Conservation (phyloP, 495 filamentous ascomycete genomes). For the Tuber melanosporum region DNA sequence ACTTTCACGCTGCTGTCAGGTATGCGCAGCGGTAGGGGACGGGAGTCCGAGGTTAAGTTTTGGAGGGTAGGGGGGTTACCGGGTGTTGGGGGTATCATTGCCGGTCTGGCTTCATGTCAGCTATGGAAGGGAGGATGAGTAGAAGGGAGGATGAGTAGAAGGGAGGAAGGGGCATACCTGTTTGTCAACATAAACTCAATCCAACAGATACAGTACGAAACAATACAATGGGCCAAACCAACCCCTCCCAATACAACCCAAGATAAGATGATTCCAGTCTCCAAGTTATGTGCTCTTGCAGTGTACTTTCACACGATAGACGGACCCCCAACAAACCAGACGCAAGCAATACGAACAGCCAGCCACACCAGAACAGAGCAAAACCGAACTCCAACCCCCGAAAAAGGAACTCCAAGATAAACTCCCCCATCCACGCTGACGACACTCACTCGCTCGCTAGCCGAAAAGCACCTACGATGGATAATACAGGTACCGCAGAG, state of each 20-base stretch:
- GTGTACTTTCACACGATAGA: neutral
- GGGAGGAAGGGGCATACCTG: neutral
- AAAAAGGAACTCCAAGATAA: neutral
- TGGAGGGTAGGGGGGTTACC: neutral
- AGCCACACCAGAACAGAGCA: neutral
- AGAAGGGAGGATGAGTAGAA: neutral
- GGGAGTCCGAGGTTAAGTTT: conserved; percentile 26
- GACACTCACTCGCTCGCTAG: neutral
- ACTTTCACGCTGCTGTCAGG: conserved; percentile 21
- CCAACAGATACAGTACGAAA: neutral
- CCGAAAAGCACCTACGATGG: neutral
- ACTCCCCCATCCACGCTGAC: neutral
- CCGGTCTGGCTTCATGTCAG: neutral
- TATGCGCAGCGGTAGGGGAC: conserved; percentile 24
- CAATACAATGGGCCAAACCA: neutral
- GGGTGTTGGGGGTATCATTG: neutral
- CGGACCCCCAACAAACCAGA: neutral
- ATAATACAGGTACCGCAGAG: neutral
- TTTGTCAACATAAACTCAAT: neutral
- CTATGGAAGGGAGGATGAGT: neutral
- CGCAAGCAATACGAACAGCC: neutral
- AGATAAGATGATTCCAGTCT: neutral
- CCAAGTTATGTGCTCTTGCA: neutral
- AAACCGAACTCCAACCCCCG: neutral
- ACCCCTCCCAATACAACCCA: neutral